Base-by-base conservation (phyloP, 2,329 filamentous ascomycete genomes). In the Sclerotinia trifoliorum region DNA sequence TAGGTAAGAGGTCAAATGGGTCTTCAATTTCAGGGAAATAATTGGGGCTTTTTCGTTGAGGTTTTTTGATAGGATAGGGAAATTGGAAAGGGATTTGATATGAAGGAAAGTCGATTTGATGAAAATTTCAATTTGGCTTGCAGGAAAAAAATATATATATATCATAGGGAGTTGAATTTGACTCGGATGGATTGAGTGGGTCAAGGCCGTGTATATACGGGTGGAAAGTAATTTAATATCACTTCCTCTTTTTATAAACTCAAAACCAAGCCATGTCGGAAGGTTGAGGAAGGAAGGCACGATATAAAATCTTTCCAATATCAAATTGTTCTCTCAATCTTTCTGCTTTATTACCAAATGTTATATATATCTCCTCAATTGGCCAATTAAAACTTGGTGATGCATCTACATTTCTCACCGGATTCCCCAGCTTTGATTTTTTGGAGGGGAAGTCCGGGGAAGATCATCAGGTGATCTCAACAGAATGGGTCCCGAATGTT, bases 21-120 rank as follows among this genome's bases (percentile, higher is more conserved):
- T 42, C 39, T n/a, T n/a, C 7, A n/a, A 35, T 32, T 48, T 11
- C 24, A n/a, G 42, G 42, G 42, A 46, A n/a, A 15, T n/a, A 29
- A 46, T 32, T 19, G 42, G 24, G 32, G 1, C 70, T 73, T 72
- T 48, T 71, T 48, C 70, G 71, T 61, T 68, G 72, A 15, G 29
- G 6, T 11, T 52, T 5, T 46, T 54, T 67, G 19, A 49, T 61
- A 29, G 54, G 32, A 61, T 32, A 32, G 24, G 24, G 29, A 15
- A 39, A 42, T 35, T 5, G 29, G 13, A 39, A 42, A 24, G 49
- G 4, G 15, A 24, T 35, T n/a, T 35, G 35, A 19, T 26, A 39
- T 19, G 11, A 21, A 17, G 8, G n/a, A 39, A 17, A 32, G 24
- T 56, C 32, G 32, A 39, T 13, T 21, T 3, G 29, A 10, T 21